phyloP scores from a whole-genome alignment of 2,329 filamentous ascomycete species.

The Talaromyces piceae region DNA sequence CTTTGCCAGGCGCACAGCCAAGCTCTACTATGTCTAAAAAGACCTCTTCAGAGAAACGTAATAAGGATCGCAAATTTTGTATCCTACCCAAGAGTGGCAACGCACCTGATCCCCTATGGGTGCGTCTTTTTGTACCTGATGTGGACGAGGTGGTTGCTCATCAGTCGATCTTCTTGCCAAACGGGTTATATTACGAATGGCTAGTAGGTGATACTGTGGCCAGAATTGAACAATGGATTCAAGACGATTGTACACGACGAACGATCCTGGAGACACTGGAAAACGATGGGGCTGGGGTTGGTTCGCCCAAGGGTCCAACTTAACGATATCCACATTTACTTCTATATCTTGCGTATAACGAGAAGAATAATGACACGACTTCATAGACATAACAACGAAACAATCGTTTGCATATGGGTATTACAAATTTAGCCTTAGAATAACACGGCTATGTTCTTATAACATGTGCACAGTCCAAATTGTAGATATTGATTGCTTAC shows the following conservation, averaged over 20 bases:
- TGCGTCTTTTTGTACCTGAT: slow-evolving; percentile 70
- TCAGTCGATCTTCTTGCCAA: slow-evolving; percentile 67
- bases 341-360: background rate
- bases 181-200: slow-evolving; percentile 62
- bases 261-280: slow-evolving; percentile 9
- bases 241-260: slow-evolving; percentile 14
- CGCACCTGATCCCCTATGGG: slow-evolving; percentile 59
- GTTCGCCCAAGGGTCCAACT: background rate
- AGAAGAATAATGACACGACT: background rate
- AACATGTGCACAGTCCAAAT: background rate
- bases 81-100: slow-evolving; percentile 47
- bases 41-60: slow-evolving; percentile 11
- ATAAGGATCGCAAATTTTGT: slow-evolving; percentile 70
- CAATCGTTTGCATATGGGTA: background rate
- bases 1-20: background rate
- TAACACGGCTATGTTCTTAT: background rate
- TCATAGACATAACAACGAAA: background rate
- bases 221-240: slow-evolving; percentile 61
- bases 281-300: background rate
- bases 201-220: slow-evolving; percentile 69
- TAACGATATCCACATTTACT: background rate
- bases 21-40: slow-evolving; percentile 1
- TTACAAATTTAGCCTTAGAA: background rate
- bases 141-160: slow-evolving; percentile 83
- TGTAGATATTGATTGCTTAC: slow-evolving; percentile 5